Base-by-base conservation (phyloP, 2,329 filamentous ascomycete species). In the Fusarium cyanostomum region DNA sequence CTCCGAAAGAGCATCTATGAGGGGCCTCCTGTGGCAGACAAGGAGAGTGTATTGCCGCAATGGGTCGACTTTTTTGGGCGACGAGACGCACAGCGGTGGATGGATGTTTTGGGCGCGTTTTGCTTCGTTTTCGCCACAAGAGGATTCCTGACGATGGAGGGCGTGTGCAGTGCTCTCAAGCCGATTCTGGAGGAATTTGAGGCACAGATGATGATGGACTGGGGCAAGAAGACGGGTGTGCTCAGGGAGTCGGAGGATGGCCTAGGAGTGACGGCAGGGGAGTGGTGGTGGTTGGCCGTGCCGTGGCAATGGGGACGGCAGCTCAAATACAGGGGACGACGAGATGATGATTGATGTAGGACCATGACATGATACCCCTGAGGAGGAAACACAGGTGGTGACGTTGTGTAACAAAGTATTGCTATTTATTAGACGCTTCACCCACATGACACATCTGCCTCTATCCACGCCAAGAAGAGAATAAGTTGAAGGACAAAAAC, bases 11-110 rank as follows among this genome's bases (percentile, higher is more conserved):
- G 79, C 8, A 66, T 65, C 7, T 50, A 60, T 3, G 69, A 73
- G 24, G 78, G 79, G 2, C 76, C 86, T 1, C 84, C 84, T 0
- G 71, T 70, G 0, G 58, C 72, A 12, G 79, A 81, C 1, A 75
- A 78, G 3, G 70, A 68, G 5, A 79, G 80, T 10, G 83, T 85
- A 37, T 78, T 92, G 5, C 91, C 91, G 0, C 82, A 92, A 49
- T 94, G 91, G 91, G 84, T 86, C 49, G 88, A 90, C 72, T 87
- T 93, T 58, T 86, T 89, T 59, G 87, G 85, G 8, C 78, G 82
- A 7, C 68, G 85, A 1, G 82, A 91, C 58, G 73, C 73, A n/a
- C 75, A 79, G 0, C 82, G 87, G 52, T 93, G 91, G 89, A 82
- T 84, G 51, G 83, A 86, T 62, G 81, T 89, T 10, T 73, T 92